phyloP scores from a whole-genome alignment of 2,329 filamentous ascomycete species.

The Incumbomyces delicatus region DNA sequence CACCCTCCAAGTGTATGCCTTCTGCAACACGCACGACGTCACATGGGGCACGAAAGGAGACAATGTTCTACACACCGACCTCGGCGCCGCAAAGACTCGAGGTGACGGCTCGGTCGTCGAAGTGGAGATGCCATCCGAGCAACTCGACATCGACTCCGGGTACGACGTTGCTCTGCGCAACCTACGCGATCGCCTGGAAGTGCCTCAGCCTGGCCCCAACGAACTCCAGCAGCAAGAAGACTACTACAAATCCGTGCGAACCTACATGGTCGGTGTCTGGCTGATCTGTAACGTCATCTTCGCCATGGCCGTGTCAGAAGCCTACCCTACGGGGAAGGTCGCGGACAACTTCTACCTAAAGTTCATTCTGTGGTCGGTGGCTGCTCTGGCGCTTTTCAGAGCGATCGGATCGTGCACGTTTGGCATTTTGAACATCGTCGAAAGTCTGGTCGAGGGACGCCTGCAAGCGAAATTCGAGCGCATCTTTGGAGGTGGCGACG shows the following conservation, averaged over 20 bases:
- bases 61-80: slow-evolving; percentile 86
- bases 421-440: slow-evolving; percentile 71
- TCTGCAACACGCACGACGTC: slow-evolving; percentile 98
- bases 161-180: slow-evolving; percentile 97
- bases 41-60: slow-evolving; percentile 99
- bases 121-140: slow-evolving; percentile 94
- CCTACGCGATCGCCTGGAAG: slow-evolving; percentile 83
- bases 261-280: slow-evolving; percentile 96
- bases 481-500: slow-evolving; percentile 19
- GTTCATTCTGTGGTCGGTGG: slow-evolving; percentile 89
- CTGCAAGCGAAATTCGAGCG: slow-evolving; percentile 43
- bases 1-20: slow-evolving; percentile 94
- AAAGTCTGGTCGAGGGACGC: slow-evolving; percentile 77
- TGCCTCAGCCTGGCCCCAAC: slow-evolving; percentile 49
- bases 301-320: slow-evolving; percentile 84
- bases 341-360: slow-evolving; percentile 81
- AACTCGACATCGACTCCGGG: slow-evolving; percentile 93
- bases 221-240: slow-evolving; percentile 90
- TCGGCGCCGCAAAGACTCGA: slow-evolving; percentile 66
- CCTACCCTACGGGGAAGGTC: slow-evolving; percentile 62
- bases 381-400: slow-evolving; percentile 74
- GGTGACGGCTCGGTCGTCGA: slow-evolving; percentile 65
- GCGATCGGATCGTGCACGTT: slow-evolving; percentile 74
- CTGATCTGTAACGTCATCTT: slow-evolving; percentile 85
- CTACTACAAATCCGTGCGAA: slow-evolving; percentile 94